These are phyloP conservation scores for Albizia julibrissin DNA, from an alignment of 306 rosid genomes.

Conservation along the genomic window DNA sequence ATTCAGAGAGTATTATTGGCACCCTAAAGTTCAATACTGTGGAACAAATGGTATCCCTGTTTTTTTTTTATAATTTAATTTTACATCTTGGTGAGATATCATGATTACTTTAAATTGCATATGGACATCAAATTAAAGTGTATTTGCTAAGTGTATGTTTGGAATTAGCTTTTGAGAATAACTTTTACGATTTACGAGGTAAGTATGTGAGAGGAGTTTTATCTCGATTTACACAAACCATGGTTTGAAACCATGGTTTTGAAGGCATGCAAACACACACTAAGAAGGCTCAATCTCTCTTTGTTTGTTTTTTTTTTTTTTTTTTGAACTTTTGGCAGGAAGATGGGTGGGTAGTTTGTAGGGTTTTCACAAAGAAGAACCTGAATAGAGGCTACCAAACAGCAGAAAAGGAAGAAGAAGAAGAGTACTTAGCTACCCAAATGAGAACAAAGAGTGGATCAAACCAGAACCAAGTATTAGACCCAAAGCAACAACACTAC, in stretches of 20 bases:
- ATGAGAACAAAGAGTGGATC: conserved; percentile 52
- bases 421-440: conserved; percentile 31
- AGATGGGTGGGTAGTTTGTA: conserved; percentile 97
- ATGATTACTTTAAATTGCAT: background rate
- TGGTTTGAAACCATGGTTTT: too few species aligned
- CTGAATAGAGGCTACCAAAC: conserved; percentile 58
- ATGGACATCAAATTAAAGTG: background rate
- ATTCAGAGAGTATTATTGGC: too few species aligned
- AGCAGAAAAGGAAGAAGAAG: conserved; percentile 47
- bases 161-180: too few species aligned
- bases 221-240: too few species aligned
- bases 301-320: background rate
- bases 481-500: conserved; percentile 32
- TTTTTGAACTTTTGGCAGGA: conserved; percentile 50
- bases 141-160: too few species aligned
- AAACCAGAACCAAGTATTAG: conserved; percentile 34
- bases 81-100: background rate
- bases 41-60: background rate
- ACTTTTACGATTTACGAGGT: too few species aligned
- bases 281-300: background rate
- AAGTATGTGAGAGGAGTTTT: too few species aligned
- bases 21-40: too few species aligned
- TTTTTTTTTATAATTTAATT: too few species aligned
- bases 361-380: conserved; percentile 89
- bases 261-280: too few species aligned